These are phyloP conservation scores for Mimosa bimucronata DNA, from an alignment of 306 rosid genomes.

Conservation along the genomic window DNA sequence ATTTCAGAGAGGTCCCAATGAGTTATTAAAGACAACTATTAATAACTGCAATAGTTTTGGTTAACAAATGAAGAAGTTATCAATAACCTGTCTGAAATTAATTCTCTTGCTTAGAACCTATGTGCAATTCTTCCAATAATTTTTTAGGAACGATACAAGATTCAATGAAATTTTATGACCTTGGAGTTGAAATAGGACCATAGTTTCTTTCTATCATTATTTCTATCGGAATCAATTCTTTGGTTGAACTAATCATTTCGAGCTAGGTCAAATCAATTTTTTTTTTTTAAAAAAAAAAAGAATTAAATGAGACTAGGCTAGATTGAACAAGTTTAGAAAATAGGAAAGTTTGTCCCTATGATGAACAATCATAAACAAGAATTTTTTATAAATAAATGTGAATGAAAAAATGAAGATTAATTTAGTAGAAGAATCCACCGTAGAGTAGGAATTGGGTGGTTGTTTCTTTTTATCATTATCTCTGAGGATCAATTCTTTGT, in stretches of 20 bases:
- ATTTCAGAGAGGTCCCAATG: too few species aligned
- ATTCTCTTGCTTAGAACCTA: too few species aligned
- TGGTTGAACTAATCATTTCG: background rate
- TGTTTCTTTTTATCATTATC: slow-evolving; percentile 28
- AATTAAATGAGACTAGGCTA: background rate
- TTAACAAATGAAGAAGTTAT: too few species aligned
- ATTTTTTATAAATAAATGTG: background rate
- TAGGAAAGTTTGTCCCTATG: background rate
- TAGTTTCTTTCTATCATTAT: slow-evolving; percentile 24
- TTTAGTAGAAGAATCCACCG: slow-evolving; percentile 35
- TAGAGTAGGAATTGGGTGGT: slow-evolving; percentile 16
- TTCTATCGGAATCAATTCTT: slow-evolving; percentile 38
- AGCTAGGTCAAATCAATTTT: background rate
- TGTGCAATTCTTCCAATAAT: too few species aligned
- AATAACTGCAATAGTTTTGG: too few species aligned
- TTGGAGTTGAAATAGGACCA: slow-evolving; percentile 29
- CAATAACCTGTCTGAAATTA: too few species aligned
- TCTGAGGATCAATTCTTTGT: slow-evolving; percentile 37
- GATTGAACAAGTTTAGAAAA: background rate
- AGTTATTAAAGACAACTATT: too few species aligned
- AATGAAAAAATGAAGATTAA: background rate
- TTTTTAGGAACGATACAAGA: too few species aligned
- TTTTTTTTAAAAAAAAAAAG: too few species aligned
- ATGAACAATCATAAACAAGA: background rate
- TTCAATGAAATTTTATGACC: slow-evolving; percentile 25